phyloP scores from a whole-genome alignment of 441 rosid species.

The Theobroma grandiflorum region DNA sequence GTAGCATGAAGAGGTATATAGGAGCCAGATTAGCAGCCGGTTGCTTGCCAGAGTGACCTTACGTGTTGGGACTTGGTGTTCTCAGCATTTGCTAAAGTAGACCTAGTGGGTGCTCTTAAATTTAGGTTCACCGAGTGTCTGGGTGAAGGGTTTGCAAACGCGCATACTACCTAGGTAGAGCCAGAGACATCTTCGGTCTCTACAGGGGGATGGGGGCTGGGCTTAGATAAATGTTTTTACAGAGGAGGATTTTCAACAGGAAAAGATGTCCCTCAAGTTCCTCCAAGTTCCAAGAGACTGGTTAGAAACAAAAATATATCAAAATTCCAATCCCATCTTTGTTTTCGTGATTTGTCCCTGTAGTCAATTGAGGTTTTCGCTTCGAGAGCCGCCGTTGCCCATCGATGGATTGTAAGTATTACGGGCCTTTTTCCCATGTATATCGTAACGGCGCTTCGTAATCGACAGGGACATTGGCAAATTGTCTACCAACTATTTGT shows the following conservation, averaged over 20 bases:
- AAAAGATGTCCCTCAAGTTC: neutral
- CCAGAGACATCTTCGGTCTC: neutral
- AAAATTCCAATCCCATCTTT: neutral
- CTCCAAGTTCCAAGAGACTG: neutral
- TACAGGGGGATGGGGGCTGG: neutral
- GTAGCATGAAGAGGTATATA: neutral
- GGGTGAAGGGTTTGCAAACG: neutral
- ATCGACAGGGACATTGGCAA: neutral
- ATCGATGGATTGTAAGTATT: neutral
- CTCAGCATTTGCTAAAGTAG: neutral
- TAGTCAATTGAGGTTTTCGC: neutral
- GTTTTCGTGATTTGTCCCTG: neutral
- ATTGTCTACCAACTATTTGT: slow-evolving; percentile 13
- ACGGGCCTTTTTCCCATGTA: neutral
- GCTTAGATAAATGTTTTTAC: neutral
- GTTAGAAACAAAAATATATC: neutral
- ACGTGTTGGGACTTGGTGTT: neutral
- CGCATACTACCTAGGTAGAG: neutral
- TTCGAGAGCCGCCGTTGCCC: neutral
- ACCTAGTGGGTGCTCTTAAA: neutral
- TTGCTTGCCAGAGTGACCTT: neutral
- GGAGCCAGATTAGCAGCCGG: neutral
- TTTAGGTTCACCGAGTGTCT: neutral
- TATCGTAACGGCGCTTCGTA: neutral
- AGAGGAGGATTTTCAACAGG: neutral